Evolutionary conservation across 352 stramenopile genomes (phyloP).

Genomic region (Pythium chondricola): DNA sequence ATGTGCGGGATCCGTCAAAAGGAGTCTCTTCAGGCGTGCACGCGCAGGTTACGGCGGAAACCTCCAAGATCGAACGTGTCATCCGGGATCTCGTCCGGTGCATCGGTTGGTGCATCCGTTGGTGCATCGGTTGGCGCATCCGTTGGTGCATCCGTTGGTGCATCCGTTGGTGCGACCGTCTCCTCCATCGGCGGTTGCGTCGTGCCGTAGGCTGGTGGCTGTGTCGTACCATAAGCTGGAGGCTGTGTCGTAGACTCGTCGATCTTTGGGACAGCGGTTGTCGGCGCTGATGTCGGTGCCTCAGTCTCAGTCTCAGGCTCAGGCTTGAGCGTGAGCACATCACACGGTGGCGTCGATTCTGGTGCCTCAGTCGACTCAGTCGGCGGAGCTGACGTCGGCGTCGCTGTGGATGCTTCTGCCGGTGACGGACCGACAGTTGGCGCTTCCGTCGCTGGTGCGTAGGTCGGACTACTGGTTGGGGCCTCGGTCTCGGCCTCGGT

Average conservation of each 20-base stretch:
- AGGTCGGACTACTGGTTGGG: not conserved
- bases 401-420: too few relatives aligned
- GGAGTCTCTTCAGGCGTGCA: too few relatives aligned
- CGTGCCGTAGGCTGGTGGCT: not conserved
- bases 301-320: not conserved
- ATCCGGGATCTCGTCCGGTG: too few relatives aligned
- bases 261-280: too few relatives aligned
- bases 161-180: not conserved
- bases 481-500: too few relatives aligned
- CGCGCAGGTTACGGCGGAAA: too few relatives aligned
- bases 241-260: too few relatives aligned
- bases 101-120: not conserved
- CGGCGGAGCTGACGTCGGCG: not conserved
- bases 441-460: too few relatives aligned
- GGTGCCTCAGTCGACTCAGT: not conserved
- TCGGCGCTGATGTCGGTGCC: not conserved
- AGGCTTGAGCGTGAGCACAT: conserved; percentile 5
- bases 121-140: not conserved
- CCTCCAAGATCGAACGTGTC: too few relatives aligned
- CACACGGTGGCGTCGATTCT: conserved; percentile 1
- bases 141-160: not conserved
- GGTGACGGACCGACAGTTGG: too few relatives aligned
- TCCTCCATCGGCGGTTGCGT: not conserved
- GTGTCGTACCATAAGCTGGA: too few relatives aligned
- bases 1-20: too few relatives aligned